Evolutionary conservation across 2,329 filamentous ascomycete genomes (phyloP).

Genomic region (Colletotrichum paranaense): DNA sequence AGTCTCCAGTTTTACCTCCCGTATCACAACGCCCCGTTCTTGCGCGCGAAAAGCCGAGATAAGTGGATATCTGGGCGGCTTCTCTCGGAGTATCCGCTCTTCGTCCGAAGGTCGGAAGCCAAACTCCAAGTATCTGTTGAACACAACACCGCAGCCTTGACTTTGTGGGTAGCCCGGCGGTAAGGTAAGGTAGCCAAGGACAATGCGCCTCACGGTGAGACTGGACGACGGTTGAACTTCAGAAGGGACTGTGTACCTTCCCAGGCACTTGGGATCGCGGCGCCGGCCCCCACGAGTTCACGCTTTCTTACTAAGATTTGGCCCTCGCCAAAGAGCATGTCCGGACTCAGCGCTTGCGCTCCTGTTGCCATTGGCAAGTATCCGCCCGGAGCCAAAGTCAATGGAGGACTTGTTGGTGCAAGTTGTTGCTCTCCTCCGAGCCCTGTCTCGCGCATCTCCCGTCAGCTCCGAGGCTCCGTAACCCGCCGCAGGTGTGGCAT

Average conservation of each 20-base stretch:
- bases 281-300: slow-evolving; percentile 13
- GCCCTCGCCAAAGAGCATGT: background rate
- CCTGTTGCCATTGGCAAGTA: background rate
- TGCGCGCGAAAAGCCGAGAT: slow-evolving; percentile 32
- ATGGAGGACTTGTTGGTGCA: background rate
- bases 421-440: slow-evolving; percentile 14
- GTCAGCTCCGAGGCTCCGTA: slow-evolving; percentile 29
- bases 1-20: slow-evolving; percentile 22
- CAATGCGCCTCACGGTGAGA: slow-evolving; percentile 32
- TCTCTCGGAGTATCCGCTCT: slow-evolving; percentile 30
- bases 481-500: slow-evolving; percentile 9
- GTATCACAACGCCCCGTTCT: slow-evolving; percentile 29
- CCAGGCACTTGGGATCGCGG: slow-evolving; percentile 1
- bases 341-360: slow-evolving; percentile 6
- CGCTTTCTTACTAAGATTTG: background rate
- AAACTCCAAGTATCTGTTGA: background rate
- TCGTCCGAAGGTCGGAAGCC: slow-evolving; percentile 32
- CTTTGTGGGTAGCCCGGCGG: background rate
- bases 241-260: background rate
- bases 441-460: slow-evolving; percentile 28
- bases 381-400: background rate
- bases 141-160: background rate
- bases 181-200: background rate
- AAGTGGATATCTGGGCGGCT: slow-evolving; percentile 28
- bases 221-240: background rate